Base-by-base conservation (phyloP, 106 monocot species). In the Apostasia ramifera region DNA sequence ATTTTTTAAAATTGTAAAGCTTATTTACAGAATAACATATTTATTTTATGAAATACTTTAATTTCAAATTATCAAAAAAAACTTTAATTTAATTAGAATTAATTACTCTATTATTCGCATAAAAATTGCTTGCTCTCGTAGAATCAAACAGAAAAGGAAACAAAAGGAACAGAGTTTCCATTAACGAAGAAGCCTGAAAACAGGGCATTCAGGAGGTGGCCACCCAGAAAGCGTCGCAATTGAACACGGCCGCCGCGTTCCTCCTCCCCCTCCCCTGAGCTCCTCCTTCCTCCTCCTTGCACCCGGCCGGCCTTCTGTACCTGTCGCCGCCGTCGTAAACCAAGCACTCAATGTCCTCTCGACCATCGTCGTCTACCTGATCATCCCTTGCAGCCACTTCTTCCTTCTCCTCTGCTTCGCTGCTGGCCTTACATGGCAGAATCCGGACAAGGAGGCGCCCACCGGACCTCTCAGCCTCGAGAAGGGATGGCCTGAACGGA, bases 201-300 rank as follows among this genome's bases (percentile, higher is more conserved):
- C 26, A 26, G 26, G 26, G 26, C 26, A 26, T 26, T 26, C 26
- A 26, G 26, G 26, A 53, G 2, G 53, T 53, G 15, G 55, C 55
- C 55, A 56, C 4, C 55, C 13, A 15, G 5, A 56, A 56, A 15
- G 55, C 55, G n/a, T 56, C 55, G n/a, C 15, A 56, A 15, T 6
- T 14, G n/a, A 15, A 56, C n/a, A n/a, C 4, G 14, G 55, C 55
- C 1, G 55, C 55, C 55, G 5, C 55, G 14, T 6, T 56, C 55
- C 55, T 14, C 4, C 52, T 52, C 52, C 52, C 10, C 52, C 52
- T 52, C 61, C 6, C 9, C 38, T 61, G 4, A 10, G 52, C 52
- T 10, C 47, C 44, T 47, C 13, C 66, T 40, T 67, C 67, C 39
- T 49, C 67, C 44, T 53, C 67, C 52, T 67, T 67, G 52, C 67